Conservation (phyloP, 306 rosid genomes). For the Vigna mungo region DNA sequence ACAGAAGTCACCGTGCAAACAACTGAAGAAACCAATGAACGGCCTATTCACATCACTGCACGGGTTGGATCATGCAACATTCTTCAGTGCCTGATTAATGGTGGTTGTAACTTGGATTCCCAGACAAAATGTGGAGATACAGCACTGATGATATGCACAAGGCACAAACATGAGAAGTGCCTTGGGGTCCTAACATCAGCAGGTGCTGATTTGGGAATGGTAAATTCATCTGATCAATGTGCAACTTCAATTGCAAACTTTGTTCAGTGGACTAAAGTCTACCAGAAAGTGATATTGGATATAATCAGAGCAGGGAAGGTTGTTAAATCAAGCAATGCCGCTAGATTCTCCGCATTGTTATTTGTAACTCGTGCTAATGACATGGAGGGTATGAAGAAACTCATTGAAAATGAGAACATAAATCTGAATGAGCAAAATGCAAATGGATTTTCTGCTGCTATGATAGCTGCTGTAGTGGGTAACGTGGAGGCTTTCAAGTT, state of each 20-base stretch:
- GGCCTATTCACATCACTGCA: conserved; percentile 61
- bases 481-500: conserved; percentile 54
- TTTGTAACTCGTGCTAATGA: conserved; percentile 55
- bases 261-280: conserved; percentile 52
- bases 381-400: conserved; percentile 55
- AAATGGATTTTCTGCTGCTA: conserved; percentile 67
- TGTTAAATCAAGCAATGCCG: conserved; percentile 53
- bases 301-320: conserved; percentile 46
- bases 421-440: conserved; percentile 63
- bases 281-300: conserved; percentile 48
- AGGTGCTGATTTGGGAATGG: conserved; percentile 67
- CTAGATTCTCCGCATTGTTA: conserved; percentile 53
- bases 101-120: conserved; percentile 56
- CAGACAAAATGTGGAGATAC: conserved; percentile 60
- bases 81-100: conserved; percentile 48
- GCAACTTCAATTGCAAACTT: conserved; percentile 55
- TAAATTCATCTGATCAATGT: conserved; percentile 53
- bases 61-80: conserved; percentile 49
- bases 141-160: conserved; percentile 57
- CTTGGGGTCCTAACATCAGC: conserved; percentile 57
- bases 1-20: conserved; percentile 49
- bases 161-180: conserved; percentile 54
- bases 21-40: conserved; percentile 40
- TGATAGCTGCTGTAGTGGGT: conserved; percentile 59
- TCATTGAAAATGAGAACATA: conserved; percentile 41